These are phyloP conservation scores for Claviceps pusilla DNA, from an alignment of 2,329 filamentous ascomycete species.

Conservation along the genomic window DNA sequence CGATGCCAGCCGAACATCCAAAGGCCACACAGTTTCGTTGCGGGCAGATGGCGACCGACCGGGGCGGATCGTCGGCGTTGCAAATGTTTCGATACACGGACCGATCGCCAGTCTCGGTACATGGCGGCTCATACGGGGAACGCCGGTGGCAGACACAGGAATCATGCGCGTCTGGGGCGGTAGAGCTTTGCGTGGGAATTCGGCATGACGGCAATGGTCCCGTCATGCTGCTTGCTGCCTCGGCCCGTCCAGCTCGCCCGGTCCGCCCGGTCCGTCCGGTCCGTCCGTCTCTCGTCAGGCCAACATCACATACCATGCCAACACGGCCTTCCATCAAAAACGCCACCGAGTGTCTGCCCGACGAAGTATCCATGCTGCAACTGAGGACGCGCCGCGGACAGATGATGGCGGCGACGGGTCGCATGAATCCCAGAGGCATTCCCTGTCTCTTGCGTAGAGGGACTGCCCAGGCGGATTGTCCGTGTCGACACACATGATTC, in stretches of 20 bases:
- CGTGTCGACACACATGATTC: slow-evolving; percentile 20
- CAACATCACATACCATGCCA: slow-evolving; percentile 45
- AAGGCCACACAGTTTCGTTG: slow-evolving; percentile 50
- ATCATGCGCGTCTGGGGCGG: not conserved
- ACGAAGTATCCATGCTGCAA: slow-evolving; percentile 48
- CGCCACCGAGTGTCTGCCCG: slow-evolving; percentile 38
- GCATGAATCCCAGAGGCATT: slow-evolving; percentile 17
- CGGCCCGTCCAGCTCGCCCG: too few relatives aligned
- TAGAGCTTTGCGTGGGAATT: not conserved
- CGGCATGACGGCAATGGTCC: not conserved
- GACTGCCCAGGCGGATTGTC: slow-evolving; percentile 12
- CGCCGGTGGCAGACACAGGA: slow-evolving; percentile 13
- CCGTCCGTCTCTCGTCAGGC: slow-evolving; percentile 7
- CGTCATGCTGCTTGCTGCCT: slow-evolving; percentile 1
- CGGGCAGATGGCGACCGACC: slow-evolving; percentile 52
- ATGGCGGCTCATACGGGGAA: slow-evolving; percentile 11
- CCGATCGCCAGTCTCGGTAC: slow-evolving; percentile 17
- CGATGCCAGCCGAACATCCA: slow-evolving; percentile 46
- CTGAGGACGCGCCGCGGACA: slow-evolving; percentile 43
- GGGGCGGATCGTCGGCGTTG: slow-evolving; percentile 45
- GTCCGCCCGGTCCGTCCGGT: not conserved
- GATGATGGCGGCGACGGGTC: slow-evolving; percentile 34
- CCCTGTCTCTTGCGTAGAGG: slow-evolving; percentile 12
- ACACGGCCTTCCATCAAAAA: slow-evolving; percentile 44
- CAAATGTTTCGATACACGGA: slow-evolving; percentile 34